Conservation (phyloP, 345 rosid genomes). For the Linum lewisii region DNA sequence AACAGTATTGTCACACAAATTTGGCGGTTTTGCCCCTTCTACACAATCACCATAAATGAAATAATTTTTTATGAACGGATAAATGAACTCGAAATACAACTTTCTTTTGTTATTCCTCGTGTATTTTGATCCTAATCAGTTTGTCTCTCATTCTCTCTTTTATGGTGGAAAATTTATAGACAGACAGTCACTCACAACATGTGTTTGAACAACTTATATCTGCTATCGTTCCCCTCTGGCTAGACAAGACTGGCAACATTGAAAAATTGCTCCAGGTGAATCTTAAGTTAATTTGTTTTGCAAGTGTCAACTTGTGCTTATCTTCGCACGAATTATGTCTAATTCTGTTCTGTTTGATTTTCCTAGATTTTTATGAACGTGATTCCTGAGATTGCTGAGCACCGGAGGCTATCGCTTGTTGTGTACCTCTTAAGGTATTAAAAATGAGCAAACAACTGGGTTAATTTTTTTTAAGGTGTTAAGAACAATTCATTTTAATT, state of each 20-base stretch:
- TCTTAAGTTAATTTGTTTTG: not conserved
- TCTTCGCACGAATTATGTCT: not conserved
- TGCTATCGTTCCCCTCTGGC: conserved; percentile 75
- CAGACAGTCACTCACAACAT: conserved; percentile 60
- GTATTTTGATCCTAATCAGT: not conserved
- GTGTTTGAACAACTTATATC: conserved; percentile 77
- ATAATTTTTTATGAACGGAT: no score
- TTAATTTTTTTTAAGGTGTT: conserved; percentile 3
- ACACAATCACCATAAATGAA: not conserved
- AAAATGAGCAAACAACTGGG: conserved; percentile 2
- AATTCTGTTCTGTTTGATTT: conserved; percentile 10
- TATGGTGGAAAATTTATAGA: conserved; percentile 27
- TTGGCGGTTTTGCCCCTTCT: not conserved
- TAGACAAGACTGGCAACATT: conserved; percentile 39
- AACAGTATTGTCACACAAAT: not conserved
- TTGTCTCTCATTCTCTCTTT: not conserved
- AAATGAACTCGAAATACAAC: no score
- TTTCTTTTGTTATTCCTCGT: no score
- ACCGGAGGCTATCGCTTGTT: conserved; percentile 67
- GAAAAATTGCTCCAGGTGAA: conserved; percentile 71
- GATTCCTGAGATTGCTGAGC: conserved; percentile 67
- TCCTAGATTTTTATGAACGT: conserved; percentile 63
- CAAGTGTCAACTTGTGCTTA: not conserved
- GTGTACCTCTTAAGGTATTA: conserved; percentile 64
- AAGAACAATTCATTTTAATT: conserved; percentile 10